Evolutionary conservation across 345 rosid species (phyloP).

Genomic region (Crucihimalaya himalaica): DNA sequence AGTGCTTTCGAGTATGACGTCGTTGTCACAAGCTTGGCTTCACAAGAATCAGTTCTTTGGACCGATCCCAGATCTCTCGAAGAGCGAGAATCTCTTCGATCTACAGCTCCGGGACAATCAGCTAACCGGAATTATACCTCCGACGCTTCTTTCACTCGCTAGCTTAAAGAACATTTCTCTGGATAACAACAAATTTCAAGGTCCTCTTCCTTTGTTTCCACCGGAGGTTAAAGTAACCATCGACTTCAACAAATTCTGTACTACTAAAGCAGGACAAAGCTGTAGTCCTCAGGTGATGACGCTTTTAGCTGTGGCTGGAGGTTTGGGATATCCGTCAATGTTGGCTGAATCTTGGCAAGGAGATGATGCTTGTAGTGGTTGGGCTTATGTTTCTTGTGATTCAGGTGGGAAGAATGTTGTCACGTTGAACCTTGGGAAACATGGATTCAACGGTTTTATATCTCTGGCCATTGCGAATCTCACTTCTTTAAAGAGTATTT

Average conservation of each 20-base stretch:
- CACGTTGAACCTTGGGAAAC: constrained; percentile 52
- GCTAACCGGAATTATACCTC: constrained; percentile 67
- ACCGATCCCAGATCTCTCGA: constrained; percentile 72
- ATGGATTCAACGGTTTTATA: constrained; percentile 53
- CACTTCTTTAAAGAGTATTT: constrained; percentile 50
- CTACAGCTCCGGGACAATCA: constrained; percentile 74
- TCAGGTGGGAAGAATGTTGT: constrained; percentile 40
- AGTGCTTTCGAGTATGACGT: constrained; percentile 61
- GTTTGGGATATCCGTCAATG: constrained; percentile 59
- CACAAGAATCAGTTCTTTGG: constrained; percentile 72
- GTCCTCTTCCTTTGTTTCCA: constrained; percentile 55
- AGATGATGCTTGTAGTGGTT: constrained; percentile 60
- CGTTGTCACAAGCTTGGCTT: constrained; percentile 65
- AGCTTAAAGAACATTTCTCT: constrained; percentile 51
- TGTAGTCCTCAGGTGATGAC: constrained; percentile 64
- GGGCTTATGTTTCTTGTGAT: constrained; percentile 63
- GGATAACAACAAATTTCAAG: constrained; percentile 73
- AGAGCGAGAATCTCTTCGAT: constrained; percentile 54
- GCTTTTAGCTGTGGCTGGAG: constrained; percentile 65
- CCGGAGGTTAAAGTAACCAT: constrained; percentile 29
- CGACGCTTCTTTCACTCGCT: constrained; percentile 43
- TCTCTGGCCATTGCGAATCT: constrained; percentile 66
- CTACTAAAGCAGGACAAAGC: constrained; percentile 32
- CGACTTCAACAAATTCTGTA: constrained; percentile 54
- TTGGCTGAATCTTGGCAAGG: constrained; percentile 75